Conservation (phyloP, 2,329 filamentous ascomycete genomes). For the Fusarium decemcellulare region DNA sequence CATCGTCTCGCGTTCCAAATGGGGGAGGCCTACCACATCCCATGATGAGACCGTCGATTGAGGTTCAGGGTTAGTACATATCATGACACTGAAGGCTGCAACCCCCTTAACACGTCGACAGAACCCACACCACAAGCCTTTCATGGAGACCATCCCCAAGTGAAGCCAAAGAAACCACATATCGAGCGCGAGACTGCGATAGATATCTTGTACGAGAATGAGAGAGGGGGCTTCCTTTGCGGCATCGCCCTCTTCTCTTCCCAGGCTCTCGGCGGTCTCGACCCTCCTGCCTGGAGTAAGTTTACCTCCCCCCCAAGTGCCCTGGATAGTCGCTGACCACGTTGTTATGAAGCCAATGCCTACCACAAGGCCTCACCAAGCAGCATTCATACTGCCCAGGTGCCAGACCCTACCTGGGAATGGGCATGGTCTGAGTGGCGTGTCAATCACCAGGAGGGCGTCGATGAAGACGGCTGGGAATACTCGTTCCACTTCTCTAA, state of each 20-base stretch:
- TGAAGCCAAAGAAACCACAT: constrained; percentile 51
- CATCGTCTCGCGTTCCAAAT: constrained; percentile 18
- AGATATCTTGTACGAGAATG: constrained; percentile 95
- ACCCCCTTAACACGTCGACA: constrained; percentile 34
- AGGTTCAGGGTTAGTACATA: constrained; percentile 49
- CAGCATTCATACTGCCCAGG: constrained; percentile 86
- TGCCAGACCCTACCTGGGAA: constrained; percentile 95
- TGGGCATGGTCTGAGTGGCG: constrained; percentile 83
- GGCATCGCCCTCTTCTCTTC: constrained; percentile 91
- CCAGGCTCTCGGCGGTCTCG: constrained; percentile 86
- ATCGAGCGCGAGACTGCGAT: constrained; percentile 71
- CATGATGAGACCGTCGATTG: constrained; percentile 50
- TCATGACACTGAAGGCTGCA: background rate
- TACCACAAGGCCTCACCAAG: constrained; percentile 73
- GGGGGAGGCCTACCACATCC: constrained; percentile 34
- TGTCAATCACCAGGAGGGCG: constrained; percentile 78
- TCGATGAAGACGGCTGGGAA: constrained; percentile 93
- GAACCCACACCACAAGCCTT: constrained; percentile 49
- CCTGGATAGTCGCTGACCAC: constrained; percentile 18
- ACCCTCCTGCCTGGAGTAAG: constrained; percentile 84
- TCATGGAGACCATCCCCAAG: constrained; percentile 48
- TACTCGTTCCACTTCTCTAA: constrained; percentile 91
- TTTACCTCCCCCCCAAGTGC: constrained; percentile 6
- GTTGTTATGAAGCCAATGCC: constrained; percentile 66
- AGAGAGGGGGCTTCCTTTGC: constrained; percentile 91